phyloP scores from a whole-genome alignment of 495 filamentous ascomycete species.

The Penicillium diatomitis region DNA sequence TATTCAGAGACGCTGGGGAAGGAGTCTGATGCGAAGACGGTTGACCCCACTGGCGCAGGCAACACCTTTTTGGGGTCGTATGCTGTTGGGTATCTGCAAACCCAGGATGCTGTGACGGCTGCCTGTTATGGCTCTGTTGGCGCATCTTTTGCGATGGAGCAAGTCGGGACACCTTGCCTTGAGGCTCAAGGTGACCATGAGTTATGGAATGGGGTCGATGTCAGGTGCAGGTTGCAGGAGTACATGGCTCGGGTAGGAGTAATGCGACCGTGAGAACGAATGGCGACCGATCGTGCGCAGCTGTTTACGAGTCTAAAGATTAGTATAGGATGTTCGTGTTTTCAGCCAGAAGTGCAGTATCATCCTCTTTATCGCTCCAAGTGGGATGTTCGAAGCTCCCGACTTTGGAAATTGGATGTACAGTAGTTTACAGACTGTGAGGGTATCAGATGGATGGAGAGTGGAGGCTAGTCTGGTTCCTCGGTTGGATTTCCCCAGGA shows the following conservation, averaged over 20 bases:
- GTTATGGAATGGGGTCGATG: constrained; percentile 18
- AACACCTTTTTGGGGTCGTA: constrained; percentile 29
- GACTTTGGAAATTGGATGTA: neutral
- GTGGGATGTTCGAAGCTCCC: no score
- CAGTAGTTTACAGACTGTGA: no score
- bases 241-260: constrained; percentile 3
- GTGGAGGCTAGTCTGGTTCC: neutral
- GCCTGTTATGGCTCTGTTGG: constrained; percentile 22
- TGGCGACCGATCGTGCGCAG: no score
- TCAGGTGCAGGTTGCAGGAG: constrained; percentile 4
- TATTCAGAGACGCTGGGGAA: constrained; percentile 2
- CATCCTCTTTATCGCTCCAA: neutral
- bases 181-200: constrained; percentile 6
- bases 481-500: constrained; percentile 22
- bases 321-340: no score
- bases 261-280: neutral
- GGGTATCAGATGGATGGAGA: neutral
- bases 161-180: constrained; percentile 23
- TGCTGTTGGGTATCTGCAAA: constrained; percentile 19
- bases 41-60: constrained; percentile 31
- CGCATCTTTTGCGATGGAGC: constrained; percentile 29
- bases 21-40: constrained; percentile 3
- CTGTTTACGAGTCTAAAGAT: no score
- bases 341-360: neutral
- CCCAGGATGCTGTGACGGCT: constrained; percentile 11